Percentiles rank a stretch among this genome's conserved stretches.
These are phyloP conservation scores for Blastomyces gilchristii DNA, from an alignment of 2,329 filamentous ascomycete genomes.

Conservation along the genomic window DNA sequence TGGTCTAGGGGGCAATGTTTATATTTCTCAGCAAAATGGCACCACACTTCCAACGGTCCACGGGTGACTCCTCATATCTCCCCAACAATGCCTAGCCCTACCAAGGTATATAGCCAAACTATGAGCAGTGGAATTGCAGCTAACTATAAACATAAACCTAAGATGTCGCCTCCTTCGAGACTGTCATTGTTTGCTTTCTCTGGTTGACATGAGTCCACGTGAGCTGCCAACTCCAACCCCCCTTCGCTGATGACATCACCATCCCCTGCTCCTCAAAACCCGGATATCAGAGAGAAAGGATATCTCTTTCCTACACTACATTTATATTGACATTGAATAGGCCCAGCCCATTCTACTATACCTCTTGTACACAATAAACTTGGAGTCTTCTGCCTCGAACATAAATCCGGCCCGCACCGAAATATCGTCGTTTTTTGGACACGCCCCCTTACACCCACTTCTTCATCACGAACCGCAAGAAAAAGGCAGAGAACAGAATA, in stretches of 20 bases:
- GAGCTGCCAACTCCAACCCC: neutral
- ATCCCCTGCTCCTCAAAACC: neutral
- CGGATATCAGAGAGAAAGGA: neutral
- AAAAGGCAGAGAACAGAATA: slow-evolving; percentile 2
- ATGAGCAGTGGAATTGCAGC: too few species aligned
- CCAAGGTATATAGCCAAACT: too few species aligned
- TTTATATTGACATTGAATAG: neutral
- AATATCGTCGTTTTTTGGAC: neutral
- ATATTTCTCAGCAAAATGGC: too few species aligned
- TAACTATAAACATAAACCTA: too few species aligned
- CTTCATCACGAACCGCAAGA: neutral
- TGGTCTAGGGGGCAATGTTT: too few species aligned
- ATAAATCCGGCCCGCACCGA: neutral
- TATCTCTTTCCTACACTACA: neutral
- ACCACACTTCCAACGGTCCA: too few species aligned
- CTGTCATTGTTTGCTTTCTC: neutral
- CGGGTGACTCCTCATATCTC: too few species aligned
- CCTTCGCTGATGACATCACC: neutral
- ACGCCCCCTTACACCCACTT: neutral
- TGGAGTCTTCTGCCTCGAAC: neutral
- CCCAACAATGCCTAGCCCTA: too few species aligned
- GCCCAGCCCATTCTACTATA: neutral
- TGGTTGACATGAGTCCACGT: neutral
- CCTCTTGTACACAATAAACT: neutral
- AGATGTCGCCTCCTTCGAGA: too few species aligned